phyloP scores from a whole-genome alignment of 208 protist genomes.

The Wallacemonas sp. region DNA sequence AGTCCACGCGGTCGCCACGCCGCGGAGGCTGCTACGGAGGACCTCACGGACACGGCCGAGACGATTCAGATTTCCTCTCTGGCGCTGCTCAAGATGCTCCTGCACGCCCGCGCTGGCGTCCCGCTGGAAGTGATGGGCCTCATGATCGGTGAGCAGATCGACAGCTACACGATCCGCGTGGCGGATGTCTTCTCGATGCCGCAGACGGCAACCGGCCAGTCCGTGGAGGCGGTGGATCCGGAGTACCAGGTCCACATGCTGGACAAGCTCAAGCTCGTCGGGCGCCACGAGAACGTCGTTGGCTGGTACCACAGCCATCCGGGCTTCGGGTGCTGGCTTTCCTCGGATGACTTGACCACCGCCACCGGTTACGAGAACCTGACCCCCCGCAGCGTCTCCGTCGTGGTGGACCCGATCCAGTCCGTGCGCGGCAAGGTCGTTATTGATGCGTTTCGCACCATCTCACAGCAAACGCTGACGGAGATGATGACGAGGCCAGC shows the following conservation, averaged over 20 bases:
- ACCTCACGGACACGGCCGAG: slow-evolving; percentile 97
- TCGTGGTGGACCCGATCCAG: slow-evolving; percentile 99
- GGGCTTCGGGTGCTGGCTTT: slow-evolving; percentile 99
- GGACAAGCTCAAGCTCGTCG: slow-evolving; percentile 99
- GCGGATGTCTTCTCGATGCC: slow-evolving; percentile 99
- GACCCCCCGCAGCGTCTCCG: slow-evolving; percentile 98
- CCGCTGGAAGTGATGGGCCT: slow-evolving; percentile 99
- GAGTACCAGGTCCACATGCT: slow-evolving; percentile 99
- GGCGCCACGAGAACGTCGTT: slow-evolving; percentile 99
- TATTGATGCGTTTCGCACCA: slow-evolving; percentile 99
- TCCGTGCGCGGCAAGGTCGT: slow-evolving; percentile 99
- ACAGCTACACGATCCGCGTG: slow-evolving; percentile 99
- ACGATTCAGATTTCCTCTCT: slow-evolving; percentile 99
- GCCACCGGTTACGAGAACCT: slow-evolving; percentile 98
- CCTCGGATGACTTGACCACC: slow-evolving; percentile 99
- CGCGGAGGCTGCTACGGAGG: slow-evolving; percentile 35
- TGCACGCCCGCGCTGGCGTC: slow-evolving; percentile 99
- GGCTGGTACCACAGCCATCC: slow-evolving; percentile 99
- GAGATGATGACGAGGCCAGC: slow-evolving; percentile 59
- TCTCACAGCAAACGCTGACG: slow-evolving; percentile 87
- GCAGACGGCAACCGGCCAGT: slow-evolving; percentile 98
- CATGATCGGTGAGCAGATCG: slow-evolving; percentile 99
- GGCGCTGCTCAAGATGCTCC: slow-evolving; percentile 99
- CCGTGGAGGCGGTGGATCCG: slow-evolving; percentile 99
- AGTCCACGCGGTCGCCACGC: not conserved